Evolutionary conservation across 2,329 filamentous ascomycete genomes (phyloP), one percentile per base, ranked within the genome.

Genomic region (Aspergillus bombycis): DNA sequence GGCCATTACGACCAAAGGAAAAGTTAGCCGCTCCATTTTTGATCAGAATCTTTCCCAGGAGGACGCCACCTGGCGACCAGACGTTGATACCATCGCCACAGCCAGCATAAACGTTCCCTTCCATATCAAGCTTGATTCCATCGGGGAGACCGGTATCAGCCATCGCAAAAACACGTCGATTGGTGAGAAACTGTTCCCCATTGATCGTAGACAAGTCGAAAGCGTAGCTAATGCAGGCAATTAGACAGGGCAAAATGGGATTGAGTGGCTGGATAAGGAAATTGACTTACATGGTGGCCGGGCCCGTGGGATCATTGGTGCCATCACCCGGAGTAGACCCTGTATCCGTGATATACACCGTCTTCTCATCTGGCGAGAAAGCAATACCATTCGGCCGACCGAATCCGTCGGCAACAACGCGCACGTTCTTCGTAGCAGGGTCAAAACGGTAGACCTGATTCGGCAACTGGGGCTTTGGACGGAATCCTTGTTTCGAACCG

Each of bases 31-130:
- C 76, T 0, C 75, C 78, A 41, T 78, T 78, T 0, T 82, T 82
- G 0, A 86, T 73, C 65, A 83, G 83, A 46, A 90, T 85, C 75
- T 88, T 89, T 3, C 83, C 78, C 67, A 90, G 81, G 21, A 85
- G 68, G 3, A 71, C 78, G 0, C 85, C 85, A 0, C 78, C 78
- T 0, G 79, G 71, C 61, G 78, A 81, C 83, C 84, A 88, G 10
- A 87, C 79, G 62, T 86, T 80, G 23, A 87, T 75, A 0, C 85
- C 85, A 68, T 87, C 85, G 0, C 82, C 83, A 63, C 83, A 85
- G 0, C 82, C 84, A 30, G 81, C 79, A 73, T 85, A 88, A 1
- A 88, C 82, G 70, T 87, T 87, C 2, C 85, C 85, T 3, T 81
- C 67, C 1, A 77, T 78, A 67, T 88, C 85, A 46, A 81, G 80